Evolutionary conservation across 306 rosid genomes (phyloP), one percentile per base, ranked within the genome.

Genomic region (Mucuna pruriens): DNA sequence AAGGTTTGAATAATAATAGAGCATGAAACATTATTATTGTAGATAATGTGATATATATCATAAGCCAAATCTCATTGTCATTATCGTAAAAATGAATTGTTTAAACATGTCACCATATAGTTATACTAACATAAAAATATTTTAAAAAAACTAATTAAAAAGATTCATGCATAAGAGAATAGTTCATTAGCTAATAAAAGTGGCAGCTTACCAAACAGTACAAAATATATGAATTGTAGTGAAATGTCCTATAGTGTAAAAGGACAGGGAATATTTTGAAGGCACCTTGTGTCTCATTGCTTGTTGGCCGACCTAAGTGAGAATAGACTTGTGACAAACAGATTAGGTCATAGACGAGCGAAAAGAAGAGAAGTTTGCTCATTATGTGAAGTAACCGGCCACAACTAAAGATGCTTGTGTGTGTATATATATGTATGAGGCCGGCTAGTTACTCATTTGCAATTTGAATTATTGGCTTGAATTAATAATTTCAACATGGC

Each of bases 261-360:
- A 48, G 15, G 62, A 22, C 29, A 12, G 19, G 22, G 33, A 64
- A 77, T 46, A 77, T 77, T 58, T 48, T 49, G 20, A 73, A 74
- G 81, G 78, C 84, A 78, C 34, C 83, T 75, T 55, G 69, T 80
- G 91, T 90, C 89, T 79, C 78, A 81, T 90, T 88, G 84, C 76
- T 84, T 87, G 92, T 82, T 82, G 86, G 92, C 92, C 91, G 90
- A 90, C 90, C 83, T 34, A 42, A 19, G 34, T 46, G 71, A 77
- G 79, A 77, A 77, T 69, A 20, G 39, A 71, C 2, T 52, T 9
- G 15, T 42, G 89, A 87, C 90, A 88, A 83, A 76, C 58, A 84
- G 40, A 83, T 34, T 69, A 71, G n/a, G n/a, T n/a, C n/a, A n/a
- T n/a, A n/a, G 15, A 84, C 61, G 83, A 78, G 39, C 25, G 10